Conservation (phyloP, 768 basidiomycete genomes). For the Mycena rosella region DNA sequence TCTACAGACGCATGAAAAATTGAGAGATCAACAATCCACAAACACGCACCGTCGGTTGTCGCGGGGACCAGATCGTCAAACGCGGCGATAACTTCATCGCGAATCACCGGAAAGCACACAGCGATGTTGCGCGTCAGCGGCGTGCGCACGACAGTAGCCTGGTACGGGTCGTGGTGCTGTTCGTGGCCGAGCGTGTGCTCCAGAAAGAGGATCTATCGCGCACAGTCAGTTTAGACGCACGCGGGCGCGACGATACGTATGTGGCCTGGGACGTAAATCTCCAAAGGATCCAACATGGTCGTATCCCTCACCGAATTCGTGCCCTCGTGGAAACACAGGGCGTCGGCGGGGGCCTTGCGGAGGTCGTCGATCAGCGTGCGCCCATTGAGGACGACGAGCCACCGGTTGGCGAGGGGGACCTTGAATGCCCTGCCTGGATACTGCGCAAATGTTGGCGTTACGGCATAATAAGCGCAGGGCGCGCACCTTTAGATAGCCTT, state of each 20-base stretch:
- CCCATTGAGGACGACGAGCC: conserved; percentile 56
- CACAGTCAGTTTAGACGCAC: too few species aligned
- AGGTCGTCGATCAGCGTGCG: conserved; percentile 51
- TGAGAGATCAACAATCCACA: too few species aligned
- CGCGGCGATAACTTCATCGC: conserved; percentile 57
- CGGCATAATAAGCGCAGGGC: too few species aligned
- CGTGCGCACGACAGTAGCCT: conserved; percentile 47
- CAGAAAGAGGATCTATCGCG: conserved; percentile 49
- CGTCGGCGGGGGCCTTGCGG: conserved; percentile 51
- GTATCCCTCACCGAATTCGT: conserved; percentile 48
- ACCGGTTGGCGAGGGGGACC: conserved; percentile 38
- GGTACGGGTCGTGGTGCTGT: conserved; percentile 46
- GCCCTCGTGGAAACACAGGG: conserved; percentile 50
- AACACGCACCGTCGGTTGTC: conserved; percentile 41
- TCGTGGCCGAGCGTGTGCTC: conserved; percentile 53
- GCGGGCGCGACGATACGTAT: too few species aligned
- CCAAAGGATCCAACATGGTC: not conserved
- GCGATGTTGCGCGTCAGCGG: conserved; percentile 55
- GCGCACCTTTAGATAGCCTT: too few species aligned
- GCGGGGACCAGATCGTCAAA: conserved; percentile 54
- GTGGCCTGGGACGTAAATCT: not conserved
- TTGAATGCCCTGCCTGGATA: conserved; percentile 31
- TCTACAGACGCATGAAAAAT: not conserved
- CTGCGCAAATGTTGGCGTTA: too few species aligned
- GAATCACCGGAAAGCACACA: conserved; percentile 52